Evolutionary conservation across 805 yeast genomes (phyloP), one percentile per base, ranked within the genome.

Genomic region (Citeromyces nyonsensis): DNA sequence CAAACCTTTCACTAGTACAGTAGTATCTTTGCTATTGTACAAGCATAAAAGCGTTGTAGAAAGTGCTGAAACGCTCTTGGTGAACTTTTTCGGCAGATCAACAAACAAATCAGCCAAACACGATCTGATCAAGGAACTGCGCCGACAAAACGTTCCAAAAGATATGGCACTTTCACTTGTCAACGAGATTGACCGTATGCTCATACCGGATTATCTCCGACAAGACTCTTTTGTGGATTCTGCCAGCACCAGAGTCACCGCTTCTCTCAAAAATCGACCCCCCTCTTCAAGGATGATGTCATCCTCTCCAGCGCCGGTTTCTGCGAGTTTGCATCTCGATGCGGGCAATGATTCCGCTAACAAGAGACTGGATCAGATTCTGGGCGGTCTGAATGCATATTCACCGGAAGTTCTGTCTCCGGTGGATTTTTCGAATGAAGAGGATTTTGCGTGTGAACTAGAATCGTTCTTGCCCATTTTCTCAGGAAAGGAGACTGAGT

Each of bases 401-500:
- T 47, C 44, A 3, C 38, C 61, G 20, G 79, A 71, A 33, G 38
- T 45, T 4, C 31, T 66, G 3, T 44, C 41, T 15, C 46, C 67
- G 0, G 38, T 52, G 5, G 40, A 56, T 30, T 41, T 60, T 2
- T 11, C 33, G 4, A 39, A 53, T 26, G 48, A 47, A 9, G 45
- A 49, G 25, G 42, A 45, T 9, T 39, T 64, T 20, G 35, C 40
- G 5, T 44, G 44, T 4, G 45, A 49, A 10, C 33, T 56, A 13
- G 56, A 52, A 22, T 35, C 37, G 8, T 43, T 57, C 51, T 24
- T 37, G 6, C 37, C 49, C 1, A 40, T 48, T 15, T 85, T 88
- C 43, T 66, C 61, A 6, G 79, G 77, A 4, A 61, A 77, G 44
- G 98, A 91, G 49, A 79, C 94, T 0, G 98, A 91, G 46, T 64